Conservation (phyloP, 2,329 filamentous ascomycete species). For the Penicillium aurantiogriseum region DNA sequence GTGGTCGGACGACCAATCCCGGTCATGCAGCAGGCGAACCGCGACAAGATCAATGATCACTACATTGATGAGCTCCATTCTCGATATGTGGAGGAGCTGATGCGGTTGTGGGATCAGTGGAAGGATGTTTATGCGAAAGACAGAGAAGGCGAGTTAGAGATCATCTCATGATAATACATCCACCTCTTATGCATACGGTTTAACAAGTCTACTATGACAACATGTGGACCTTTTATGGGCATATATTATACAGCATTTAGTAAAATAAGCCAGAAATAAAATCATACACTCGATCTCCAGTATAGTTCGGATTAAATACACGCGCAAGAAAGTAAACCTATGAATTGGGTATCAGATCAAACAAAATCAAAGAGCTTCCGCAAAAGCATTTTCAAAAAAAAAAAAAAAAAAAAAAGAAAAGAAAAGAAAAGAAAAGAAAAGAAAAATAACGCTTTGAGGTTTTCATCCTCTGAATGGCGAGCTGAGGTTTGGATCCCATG, state of each 20-base stretch:
- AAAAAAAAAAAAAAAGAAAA: conserved; percentile 14
- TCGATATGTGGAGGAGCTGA: conserved; percentile 66
- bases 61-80: conserved; percentile 80
- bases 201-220: not conserved
- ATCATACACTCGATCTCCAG: not conserved
- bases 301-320: conserved; percentile 12
- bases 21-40: conserved; percentile 58
- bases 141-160: conserved; percentile 45
- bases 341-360: conserved; percentile 29
- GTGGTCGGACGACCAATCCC: conserved; percentile 82
- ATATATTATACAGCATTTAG: conserved; percentile 5
- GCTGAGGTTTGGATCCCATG: conserved; percentile 17
- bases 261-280: not conserved
- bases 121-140: conserved; percentile 48
- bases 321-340: conserved; percentile 14
- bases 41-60: conserved; percentile 63
- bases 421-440: conserved; percentile 17
- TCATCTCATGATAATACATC: conserved; percentile 34
- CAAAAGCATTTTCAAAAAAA: conserved; percentile 1
- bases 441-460: conserved; percentile 9
- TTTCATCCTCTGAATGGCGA: conserved; percentile 12
- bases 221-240: not conserved
- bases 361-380: conserved; percentile 11
- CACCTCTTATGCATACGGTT: not conserved
- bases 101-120: conserved; percentile 48